Evolutionary conservation across 2,329 filamentous ascomycete species (phyloP).

Genomic region (Pestalotiopsis fici): DNA sequence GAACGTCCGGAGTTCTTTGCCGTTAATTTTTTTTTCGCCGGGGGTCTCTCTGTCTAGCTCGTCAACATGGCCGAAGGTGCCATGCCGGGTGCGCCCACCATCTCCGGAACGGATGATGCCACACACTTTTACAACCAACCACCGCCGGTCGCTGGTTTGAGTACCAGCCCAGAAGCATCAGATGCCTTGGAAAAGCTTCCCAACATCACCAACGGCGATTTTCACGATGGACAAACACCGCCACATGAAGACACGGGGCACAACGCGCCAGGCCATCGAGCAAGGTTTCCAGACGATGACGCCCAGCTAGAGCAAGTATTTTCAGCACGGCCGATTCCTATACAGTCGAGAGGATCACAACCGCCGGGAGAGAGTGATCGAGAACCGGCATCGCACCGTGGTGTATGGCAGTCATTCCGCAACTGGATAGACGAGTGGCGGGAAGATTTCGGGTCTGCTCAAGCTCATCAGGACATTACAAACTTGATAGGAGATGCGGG

Average conservation of each 20-base stretch:
- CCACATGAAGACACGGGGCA: not conserved
- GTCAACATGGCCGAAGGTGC: conserved; percentile 14
- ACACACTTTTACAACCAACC: conserved; percentile 14
- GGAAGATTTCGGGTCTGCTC: conserved; percentile 11
- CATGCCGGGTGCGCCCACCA: conserved; percentile 11
- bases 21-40: not conserved
- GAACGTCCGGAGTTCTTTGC: not conserved
- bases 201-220: not conserved
- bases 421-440: conserved; percentile 3
- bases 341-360: not conserved
- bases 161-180: conserved; percentile 3
- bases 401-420: conserved; percentile 13
- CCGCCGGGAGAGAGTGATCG: conserved; percentile 12
- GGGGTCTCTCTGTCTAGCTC: not conserved
- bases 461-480: conserved; percentile 11
- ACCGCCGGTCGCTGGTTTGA: conserved; percentile 12
- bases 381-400: conserved; percentile 8
- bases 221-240: not conserved
- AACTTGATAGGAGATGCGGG: conserved; percentile 15
- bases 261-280: not conserved
- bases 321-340: not conserved
- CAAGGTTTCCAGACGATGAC: conserved; percentile 2
- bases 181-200: not conserved
- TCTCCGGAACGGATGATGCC: conserved; percentile 13
- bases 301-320: not conserved